Evolutionary conservation across 495 filamentous ascomycete genomes (phyloP), one percentile per base, ranked within the genome.

Genomic region (Aspergillus sparsus): DNA sequence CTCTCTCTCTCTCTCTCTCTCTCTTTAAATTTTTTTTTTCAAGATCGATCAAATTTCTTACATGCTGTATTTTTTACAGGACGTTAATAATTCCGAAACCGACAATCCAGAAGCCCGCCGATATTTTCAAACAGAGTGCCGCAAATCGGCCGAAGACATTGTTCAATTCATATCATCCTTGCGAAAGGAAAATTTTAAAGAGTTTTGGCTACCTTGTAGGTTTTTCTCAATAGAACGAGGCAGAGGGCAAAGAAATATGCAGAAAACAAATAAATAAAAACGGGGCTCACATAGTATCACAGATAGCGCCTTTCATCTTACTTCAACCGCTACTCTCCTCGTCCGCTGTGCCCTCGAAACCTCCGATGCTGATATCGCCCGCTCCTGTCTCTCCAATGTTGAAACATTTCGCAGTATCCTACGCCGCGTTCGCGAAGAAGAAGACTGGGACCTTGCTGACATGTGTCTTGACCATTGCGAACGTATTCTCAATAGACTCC

Each of bases 391-490:
- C 64, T 49, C 72, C 18, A 76, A 78, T 58, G 75, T 80, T 44
- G 71, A 77, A 58, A 75, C 71, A 27, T 68, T 80, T 35, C 76
- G 74, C 37, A 62, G 65, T 5, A 73, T 80, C 45, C 70, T 83
- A 6, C 78, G 78, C 27, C 75, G 75, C n/a, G 78, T 81, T 13
- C 71, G 71, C 12, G 78, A 83, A 56, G 73, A 81, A 57, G 75
- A 82, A 61, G 79, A 80, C 63, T 83, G 79, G 79, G 81, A 83
- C 56, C 71, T 82, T 3, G 81, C 79, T 8, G 75, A 80, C 51
- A 79, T 81, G 72, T 83, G 81, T 51, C 68, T 83, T 15, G 81
- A 82, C 41, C 77, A 82, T 62, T 82, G 79, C 63, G 76, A 80
- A 41, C 70, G 73, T 15, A 75, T 80, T 61, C 74, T 79, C 62